phyloP scores from a whole-genome alignment of 805 yeast genomes.

The Yarrowia keelungensis region DNA sequence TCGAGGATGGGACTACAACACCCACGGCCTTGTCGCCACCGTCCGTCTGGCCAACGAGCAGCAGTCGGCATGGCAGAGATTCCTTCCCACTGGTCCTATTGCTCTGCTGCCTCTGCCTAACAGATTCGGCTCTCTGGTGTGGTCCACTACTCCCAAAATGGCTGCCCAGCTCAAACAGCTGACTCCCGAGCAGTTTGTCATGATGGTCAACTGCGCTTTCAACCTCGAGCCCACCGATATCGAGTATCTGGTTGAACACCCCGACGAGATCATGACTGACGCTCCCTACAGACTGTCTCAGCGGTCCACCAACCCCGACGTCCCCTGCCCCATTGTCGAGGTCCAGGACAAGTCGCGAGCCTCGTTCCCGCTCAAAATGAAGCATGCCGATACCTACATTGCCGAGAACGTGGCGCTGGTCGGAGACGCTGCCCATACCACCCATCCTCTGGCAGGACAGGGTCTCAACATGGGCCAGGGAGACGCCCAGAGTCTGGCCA shows the following conservation, averaged over 20 bases:
- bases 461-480: constrained; percentile 98
- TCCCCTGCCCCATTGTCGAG: constrained; percentile 69
- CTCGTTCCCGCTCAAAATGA: constrained; percentile 82
- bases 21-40: constrained; percentile 94
- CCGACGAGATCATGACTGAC: constrained; percentile 58
- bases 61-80: constrained; percentile 90
- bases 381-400: constrained; percentile 90
- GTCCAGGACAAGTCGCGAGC: constrained; percentile 75
- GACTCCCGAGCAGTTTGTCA: constrained; percentile 67
- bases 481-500: constrained; percentile 77
- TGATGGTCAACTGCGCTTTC: constrained; percentile 84
- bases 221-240: constrained; percentile 80
- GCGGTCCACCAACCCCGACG: constrained; percentile 65
- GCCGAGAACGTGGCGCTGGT: constrained; percentile 87
- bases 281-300: constrained; percentile 64
- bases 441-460: constrained; percentile 97
- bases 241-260: constrained; percentile 64
- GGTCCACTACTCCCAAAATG: constrained; percentile 85
- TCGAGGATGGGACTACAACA: constrained; percentile 89
- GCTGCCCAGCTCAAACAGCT: constrained; percentile 67
- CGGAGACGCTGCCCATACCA: constrained; percentile 98
- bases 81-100: constrained; percentile 88
- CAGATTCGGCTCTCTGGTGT: constrained; percentile 87
- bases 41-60: constrained; percentile 76
- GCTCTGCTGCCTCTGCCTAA: constrained; percentile 90